Evolutionary conservation across 371 early-diverging fungal genomes (phyloP).

Genomic region (Mucor irregularis): DNA sequence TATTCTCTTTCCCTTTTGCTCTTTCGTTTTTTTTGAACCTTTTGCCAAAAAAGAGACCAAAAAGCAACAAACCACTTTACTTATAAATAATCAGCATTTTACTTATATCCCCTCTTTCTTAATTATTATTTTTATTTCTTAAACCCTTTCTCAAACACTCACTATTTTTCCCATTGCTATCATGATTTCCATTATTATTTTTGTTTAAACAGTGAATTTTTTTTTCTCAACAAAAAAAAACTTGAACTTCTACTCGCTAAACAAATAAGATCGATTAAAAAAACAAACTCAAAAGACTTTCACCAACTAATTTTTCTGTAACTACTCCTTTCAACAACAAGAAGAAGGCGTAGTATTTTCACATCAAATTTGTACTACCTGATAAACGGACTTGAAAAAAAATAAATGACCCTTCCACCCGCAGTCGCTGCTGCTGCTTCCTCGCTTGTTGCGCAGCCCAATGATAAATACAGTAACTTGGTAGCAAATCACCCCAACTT

Average conservation of each 20-base stretch:
- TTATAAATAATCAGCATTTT: too few species aligned
- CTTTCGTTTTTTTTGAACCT: background rate
- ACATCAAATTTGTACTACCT: background rate
- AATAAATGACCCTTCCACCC: constrained; percentile 17
- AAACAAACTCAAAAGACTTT: constrained; percentile 2
- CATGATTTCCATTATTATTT: constrained; percentile 14
- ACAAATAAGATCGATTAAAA: constrained; percentile 9
- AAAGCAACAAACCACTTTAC: too few species aligned
- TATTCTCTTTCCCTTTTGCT: background rate
- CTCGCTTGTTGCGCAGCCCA: constrained; percentile 23
- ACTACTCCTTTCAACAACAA: background rate
- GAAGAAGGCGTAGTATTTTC: background rate
- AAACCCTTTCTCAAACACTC: background rate
- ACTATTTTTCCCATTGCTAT: background rate
- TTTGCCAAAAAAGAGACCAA: background rate
- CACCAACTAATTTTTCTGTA: background rate
- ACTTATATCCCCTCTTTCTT: background rate
- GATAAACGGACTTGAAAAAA: background rate
- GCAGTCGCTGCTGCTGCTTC: too few species aligned
- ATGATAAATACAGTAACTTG: constrained; percentile 13
- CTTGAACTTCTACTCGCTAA: background rate
- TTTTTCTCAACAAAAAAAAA: constrained; percentile 7
- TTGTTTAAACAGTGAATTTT: constrained; percentile 17
- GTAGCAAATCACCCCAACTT: constrained; percentile 10
- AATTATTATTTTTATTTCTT: background rate